Base-by-base conservation (phyloP, 176 grass and related monocot species). In the Chrysopogon serrulatus region DNA sequence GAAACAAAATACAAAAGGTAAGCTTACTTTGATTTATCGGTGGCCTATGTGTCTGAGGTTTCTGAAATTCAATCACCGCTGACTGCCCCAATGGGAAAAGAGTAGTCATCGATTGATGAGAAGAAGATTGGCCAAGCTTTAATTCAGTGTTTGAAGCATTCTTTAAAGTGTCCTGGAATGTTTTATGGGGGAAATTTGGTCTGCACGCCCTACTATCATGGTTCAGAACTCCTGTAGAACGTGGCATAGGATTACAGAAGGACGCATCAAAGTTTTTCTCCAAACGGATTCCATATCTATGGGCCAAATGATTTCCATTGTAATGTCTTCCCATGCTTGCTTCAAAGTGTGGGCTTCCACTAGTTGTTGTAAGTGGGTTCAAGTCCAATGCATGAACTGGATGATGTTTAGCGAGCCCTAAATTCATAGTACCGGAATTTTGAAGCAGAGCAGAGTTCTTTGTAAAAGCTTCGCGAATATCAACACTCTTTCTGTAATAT, bases 81-180 rank as follows among this genome's bases (percentile, higher is more conserved):
- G 79, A 90, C 64, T 67, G 71, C 71, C 87, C 61, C 6, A 49
- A 74, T 61, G 87, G 91, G 84, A 88, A 90, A 69, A 86, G 30
- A 79, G 61, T 51, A 77, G 62, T 33, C 77, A 81, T 72, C 82
- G 82, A 73, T 73, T 90, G 87, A 83, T 85, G 86, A 89, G 79
- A 87, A 67, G 89, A 90, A 64, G 87, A 90, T 77, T 92, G 94
- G 32, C 94, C 91, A 68, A 94, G 89, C 82, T 92, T 91, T 81
- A 97, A 61, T 77, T 97, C 91, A 68, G 90, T 91, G 68, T 89
- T 94, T 19, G 94, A 93, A 80, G 89, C 62, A 86, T 32, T 86
- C 32, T 66, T 65, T 24, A 72, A 67, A 61, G 74, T 73, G 65
- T 84, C 84, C 76, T 76, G 79, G 19, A 80, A 71, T 76, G 77